Evolutionary conservation across 768 basidiomycete genomes (phyloP), one percentile per base, ranked within the genome.

Genomic region (button mushroom (Agaricus bisporus)): DNA sequence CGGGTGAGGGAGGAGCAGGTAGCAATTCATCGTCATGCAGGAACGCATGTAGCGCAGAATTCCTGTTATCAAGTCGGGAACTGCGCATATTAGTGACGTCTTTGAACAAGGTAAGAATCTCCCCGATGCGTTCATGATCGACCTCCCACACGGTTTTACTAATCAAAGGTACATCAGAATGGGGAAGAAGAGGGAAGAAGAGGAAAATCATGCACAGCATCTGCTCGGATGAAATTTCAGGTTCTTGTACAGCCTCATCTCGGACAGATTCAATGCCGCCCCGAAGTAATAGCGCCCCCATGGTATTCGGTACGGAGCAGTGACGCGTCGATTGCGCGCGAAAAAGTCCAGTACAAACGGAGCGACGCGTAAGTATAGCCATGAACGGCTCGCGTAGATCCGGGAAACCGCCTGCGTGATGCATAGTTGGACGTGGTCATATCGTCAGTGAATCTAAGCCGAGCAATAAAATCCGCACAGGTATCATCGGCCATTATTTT

Each of bases 271-370:
- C 41, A 12, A 73, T 41, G 11, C 39, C 42, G 15, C 22, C 22
- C 12, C 14, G 14, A 11, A 29, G 28, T 9, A 35, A 22, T 6
- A 55, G 36, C 5, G 20, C 32, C 2, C 12, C 25, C 12, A 25
- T 32, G 4, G 44, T 36, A 1, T 2, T 37, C 3, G 53, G 57
- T 3, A 51, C 14, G 18, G 49, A 47, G 28, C 20, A 14, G 5
- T 38, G 54, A 14, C 49, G 43, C 14, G 57, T 58, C 51, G 57
- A 22, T 36, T 50, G 43, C 32, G 59, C 59, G n/a, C 78, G 75
- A 6, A 73, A 57, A 35, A 62, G 65, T 1, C 78, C 80, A 8
- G 80, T 82, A n/a, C 66, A 71, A 36, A 64, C 67, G 3, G 83
- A 74, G 14, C 69, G 68, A 35, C 69, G 67, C 41, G 81, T 77